Evolutionary conservation across 2,329 filamentous ascomycete genomes (phyloP), one percentile per base, ranked within the genome.

Genomic region (Fusarium albosuccineum): DNA sequence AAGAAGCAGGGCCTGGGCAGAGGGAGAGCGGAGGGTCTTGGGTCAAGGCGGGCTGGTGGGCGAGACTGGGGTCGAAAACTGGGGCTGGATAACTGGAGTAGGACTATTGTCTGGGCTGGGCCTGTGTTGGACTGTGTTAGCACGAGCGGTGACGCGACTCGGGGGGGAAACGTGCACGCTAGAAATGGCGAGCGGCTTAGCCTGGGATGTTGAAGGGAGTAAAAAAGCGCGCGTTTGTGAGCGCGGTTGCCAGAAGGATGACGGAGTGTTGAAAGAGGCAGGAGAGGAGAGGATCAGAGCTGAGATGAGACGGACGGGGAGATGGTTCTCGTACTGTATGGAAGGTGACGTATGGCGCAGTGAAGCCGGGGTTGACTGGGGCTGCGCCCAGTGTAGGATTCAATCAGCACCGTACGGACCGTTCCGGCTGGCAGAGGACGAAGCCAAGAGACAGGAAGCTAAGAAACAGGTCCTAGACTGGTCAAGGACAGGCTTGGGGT

Each of bases 1-100:
- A 56, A n/a, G 59, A 40, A 52, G 29, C 41, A 51, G 16, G 52
- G 37, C 46, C 64, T 54, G 53, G 57, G 39, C 56, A 50, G 49
- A 57, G 27, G 60, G 57, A 63, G 52, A 62, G 62, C 57, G 62
- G 66, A 68, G 66, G 36, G 13, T 33, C 37, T 52, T 50, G 46
- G 55, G 64, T 56, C 56, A 54, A 59, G 62, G 52, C 64, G 61
- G 64, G 44, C 42, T 55, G 37, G 37, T 30, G 49, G 61, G 60
- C 27, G 53, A 68, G 67, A 62, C 66, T 66, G 66, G 66, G 66
- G 65, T 68, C 56, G 37, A 68, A 68, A 68, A 68, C 61, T 49
- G 65, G 66, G 66, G 66, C 65, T n/a, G 13, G n/a, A 37, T 22
- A 17, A 54, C 40, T 45, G 30, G 51, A 55, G 42, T 33, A 42